Evolutionary conservation across 179 eudicot species (phyloP).

Genomic region (Beta macrorhiza): DNA sequence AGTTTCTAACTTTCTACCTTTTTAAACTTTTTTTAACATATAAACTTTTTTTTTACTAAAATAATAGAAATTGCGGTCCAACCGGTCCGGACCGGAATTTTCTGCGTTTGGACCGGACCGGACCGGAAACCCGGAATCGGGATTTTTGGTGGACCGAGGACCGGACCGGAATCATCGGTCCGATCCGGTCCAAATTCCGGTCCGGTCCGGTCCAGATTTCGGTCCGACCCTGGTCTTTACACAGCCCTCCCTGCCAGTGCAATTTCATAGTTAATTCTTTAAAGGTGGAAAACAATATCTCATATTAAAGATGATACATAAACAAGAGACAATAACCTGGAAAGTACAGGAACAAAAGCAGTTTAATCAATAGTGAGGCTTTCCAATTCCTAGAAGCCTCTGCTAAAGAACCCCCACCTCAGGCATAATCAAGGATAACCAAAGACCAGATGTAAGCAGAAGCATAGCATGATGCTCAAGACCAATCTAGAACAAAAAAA

Average conservation of each 20-base stretch:
- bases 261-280: background rate
- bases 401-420: background rate
- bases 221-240: no score
- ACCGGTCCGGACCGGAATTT: no score
- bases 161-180: no score
- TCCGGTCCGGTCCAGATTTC: no score
- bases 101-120: no score
- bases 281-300: background rate
- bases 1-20: no score
- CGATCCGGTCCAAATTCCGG: no score
- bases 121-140: no score
- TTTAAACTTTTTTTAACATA: no score
- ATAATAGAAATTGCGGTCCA: no score
- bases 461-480: background rate
- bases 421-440: background rate
- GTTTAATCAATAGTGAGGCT: background rate
- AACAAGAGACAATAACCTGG: background rate
- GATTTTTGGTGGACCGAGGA: no score
- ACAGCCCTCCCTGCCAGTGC: background rate
- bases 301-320: background rate
- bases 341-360: background rate
- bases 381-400: background rate
- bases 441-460: background rate
- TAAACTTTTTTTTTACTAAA: no score
- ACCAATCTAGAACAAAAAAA: background rate